Evolutionary conservation across 257 asterid genomes (phyloP), one percentile per base, ranked within the genome.

Genomic region (Solanum chmielewskii): DNA sequence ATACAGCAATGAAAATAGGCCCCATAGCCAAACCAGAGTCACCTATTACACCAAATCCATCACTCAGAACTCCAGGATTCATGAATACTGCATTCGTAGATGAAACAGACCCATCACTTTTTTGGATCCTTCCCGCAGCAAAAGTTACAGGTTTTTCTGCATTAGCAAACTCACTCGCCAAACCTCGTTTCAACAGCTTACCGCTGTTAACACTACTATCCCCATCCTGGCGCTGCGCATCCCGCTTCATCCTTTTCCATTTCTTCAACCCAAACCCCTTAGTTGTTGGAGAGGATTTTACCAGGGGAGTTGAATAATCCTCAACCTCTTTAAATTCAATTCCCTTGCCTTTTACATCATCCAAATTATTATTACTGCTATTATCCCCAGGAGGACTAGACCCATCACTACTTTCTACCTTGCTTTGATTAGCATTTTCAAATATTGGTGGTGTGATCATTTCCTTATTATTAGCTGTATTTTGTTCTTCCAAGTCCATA

Each of bases 221-320:
- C 85, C 90, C 91, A 41, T 85, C 93, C 39, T 81, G 88, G 70
- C 81, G 81, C 14, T 44, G 83, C 2, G 56, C 88, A 41, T 89
- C 97, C 90, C 98, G 90, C 87, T 59, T 94, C 85, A 96, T 91
- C 94, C 96, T 94, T 88, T 91, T 93, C 98, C 98, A 94, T 88
- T 93, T 96, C 92, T 76, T 96, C 92, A 94, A 91, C 27, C 97
- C 98, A 68, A 84, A 47, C 85, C 98, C 96, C 80, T 92, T 96
- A 47, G 60, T 86, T 11, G 82, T 41, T 42, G 92, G 89, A 7
- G 93, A 88, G 0, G 91, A 88, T 33, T 91, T 86, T 56, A 16
- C 83, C 80, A 47, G 85, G 23, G n/a, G 29, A 3, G 75, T 52
- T 37, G 82, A 77, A 73, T 86, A 75, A 29, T 41, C 90, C n/a